Percentiles rank a stretch among this genome's conserved stretches.
These are phyloP conservation scores for Crithidia sp. DNA, from an alignment of 208 protist species.

Conservation along the genomic window DNA sequence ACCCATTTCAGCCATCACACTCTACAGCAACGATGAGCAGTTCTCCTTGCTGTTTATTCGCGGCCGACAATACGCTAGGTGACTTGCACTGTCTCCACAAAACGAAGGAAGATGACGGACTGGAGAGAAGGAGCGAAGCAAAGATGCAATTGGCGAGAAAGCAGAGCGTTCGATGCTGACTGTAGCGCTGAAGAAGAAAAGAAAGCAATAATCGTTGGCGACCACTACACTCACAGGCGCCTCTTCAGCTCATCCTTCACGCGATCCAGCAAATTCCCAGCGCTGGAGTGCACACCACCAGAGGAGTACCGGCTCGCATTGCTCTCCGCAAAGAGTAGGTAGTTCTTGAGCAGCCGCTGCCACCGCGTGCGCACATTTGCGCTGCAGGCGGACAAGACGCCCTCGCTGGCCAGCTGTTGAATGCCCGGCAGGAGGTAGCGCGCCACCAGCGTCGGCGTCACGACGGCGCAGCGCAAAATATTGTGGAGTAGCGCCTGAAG, in stretches of 20 bases:
- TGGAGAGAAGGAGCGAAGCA: too few relatives aligned
- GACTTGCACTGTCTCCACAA: too few relatives aligned
- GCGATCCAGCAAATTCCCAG: constrained; percentile 50
- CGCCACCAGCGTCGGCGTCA: constrained; percentile 62
- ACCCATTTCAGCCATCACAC: too few relatives aligned
- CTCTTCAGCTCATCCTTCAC: constrained; percentile 68
- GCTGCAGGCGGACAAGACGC: constrained; percentile 29
- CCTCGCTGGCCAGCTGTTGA: constrained; percentile 37
- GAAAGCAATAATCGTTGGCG: too few relatives aligned
- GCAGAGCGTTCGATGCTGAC: too few relatives aligned
- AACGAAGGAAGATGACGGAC: too few relatives aligned
- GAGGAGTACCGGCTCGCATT: constrained; percentile 35
- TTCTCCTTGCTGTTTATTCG: too few relatives aligned
- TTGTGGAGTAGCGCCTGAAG: constrained; percentile 44
- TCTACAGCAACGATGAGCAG: too few relatives aligned
- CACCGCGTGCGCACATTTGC: constrained; percentile 49
- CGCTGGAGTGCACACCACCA: constrained; percentile 14
- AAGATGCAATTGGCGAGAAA: too few relatives aligned
- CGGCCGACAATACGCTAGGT: too few relatives aligned
- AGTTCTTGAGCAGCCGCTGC: constrained; percentile 47
- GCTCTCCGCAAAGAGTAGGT: constrained; percentile 46
- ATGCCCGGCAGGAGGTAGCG: constrained; percentile 63
- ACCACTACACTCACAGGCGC: constrained; percentile 24
- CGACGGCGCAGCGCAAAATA: constrained; percentile 67
- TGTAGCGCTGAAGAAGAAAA: too few relatives aligned